Evolutionary conservation across 345 rosid species (phyloP).

Genomic region (Viola odorata): DNA sequence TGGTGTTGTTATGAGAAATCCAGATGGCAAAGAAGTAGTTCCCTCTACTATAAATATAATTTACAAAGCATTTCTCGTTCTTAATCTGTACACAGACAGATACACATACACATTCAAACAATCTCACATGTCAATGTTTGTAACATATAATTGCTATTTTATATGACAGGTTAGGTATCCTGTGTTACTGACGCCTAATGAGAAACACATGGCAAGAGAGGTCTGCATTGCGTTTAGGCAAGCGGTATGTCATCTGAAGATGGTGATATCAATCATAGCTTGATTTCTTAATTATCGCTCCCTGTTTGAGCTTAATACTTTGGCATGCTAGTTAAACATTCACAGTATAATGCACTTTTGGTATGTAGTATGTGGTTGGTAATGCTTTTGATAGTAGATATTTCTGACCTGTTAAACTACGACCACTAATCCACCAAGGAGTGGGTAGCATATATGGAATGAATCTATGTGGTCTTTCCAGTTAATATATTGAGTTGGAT

Average conservation of each 20-base stretch:
- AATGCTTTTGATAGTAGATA: background rate
- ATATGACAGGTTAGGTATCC: constrained; percentile 78
- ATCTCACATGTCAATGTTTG: background rate
- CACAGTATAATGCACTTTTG: background rate
- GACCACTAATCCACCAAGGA: no score
- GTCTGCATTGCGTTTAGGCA: constrained; percentile 97
- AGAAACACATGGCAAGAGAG: constrained; percentile 99
- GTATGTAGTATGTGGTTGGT: background rate
- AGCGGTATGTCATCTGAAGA: constrained; percentile 50
- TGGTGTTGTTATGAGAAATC: constrained; percentile 98
- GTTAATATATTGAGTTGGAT: no score
- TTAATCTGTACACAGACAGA: no score
- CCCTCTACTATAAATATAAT: background rate
- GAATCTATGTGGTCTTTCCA: no score
- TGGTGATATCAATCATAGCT: background rate
- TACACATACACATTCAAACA: background rate
- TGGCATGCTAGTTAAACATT: no score
- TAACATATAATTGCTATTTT: constrained; percentile 11
- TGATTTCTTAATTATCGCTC: no score
- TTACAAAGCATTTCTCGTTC: background rate
- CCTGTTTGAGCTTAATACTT: no score
- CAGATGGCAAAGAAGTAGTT: constrained; percentile 93
- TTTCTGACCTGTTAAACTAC: background rate
- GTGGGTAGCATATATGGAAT: no score
- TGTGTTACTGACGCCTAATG: constrained; percentile 81